Conservation (phyloP, 495 filamentous ascomycete genomes). For the Lasiosphaeria miniovina region DNA sequence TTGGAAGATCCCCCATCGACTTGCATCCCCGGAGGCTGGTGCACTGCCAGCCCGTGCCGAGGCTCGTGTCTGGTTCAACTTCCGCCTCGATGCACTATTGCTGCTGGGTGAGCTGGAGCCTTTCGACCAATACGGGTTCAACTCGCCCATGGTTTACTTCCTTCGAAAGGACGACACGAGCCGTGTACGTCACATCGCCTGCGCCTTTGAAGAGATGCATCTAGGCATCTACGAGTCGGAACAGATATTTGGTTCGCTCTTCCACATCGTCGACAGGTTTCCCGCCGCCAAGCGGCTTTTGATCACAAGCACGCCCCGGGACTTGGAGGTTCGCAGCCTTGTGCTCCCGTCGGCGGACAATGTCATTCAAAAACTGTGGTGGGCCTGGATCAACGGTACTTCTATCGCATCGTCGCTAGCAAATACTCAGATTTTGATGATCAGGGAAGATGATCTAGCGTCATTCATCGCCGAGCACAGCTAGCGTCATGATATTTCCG, state of each 20-base stretch:
- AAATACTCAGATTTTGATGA: slow-evolving; percentile 35
- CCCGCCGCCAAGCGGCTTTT: slow-evolving; percentile 24
- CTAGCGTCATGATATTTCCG: not conserved
- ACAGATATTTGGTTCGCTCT: slow-evolving; percentile 39
- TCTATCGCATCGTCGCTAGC: slow-evolving; percentile 32
- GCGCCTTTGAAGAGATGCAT: slow-evolving; percentile 34
- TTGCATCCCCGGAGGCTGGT: slow-evolving; percentile 20
- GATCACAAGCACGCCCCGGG: slow-evolving; percentile 30
- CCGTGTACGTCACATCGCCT: slow-evolving; percentile 33
- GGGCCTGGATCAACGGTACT: slow-evolving; percentile 34
- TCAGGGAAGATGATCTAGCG: slow-evolving; percentile 33
- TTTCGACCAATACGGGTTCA: slow-evolving; percentile 39
- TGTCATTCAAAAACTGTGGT: slow-evolving; percentile 41
- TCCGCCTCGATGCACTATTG: slow-evolving; percentile 35
- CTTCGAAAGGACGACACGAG: slow-evolving; percentile 34
- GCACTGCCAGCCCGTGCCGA: not conserved
- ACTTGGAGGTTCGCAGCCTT: slow-evolving; percentile 23
- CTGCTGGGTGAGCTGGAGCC: slow-evolving; percentile 42
- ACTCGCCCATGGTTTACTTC: slow-evolving; percentile 42
- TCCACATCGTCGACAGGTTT: slow-evolving; percentile 42
- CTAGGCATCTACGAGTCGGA: slow-evolving; percentile 29
- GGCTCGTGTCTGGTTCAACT: slow-evolving; percentile 40
- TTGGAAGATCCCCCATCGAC: slow-evolving; percentile 35
- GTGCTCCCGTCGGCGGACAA: slow-evolving; percentile 26
- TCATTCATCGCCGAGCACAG: slow-evolving; percentile 24